Percentiles rank a stretch among this genome's conserved stretches.
phyloP scores from a whole-genome alignment of 768 basidiomycete species.

The Cystobasidium onofrii region DNA sequence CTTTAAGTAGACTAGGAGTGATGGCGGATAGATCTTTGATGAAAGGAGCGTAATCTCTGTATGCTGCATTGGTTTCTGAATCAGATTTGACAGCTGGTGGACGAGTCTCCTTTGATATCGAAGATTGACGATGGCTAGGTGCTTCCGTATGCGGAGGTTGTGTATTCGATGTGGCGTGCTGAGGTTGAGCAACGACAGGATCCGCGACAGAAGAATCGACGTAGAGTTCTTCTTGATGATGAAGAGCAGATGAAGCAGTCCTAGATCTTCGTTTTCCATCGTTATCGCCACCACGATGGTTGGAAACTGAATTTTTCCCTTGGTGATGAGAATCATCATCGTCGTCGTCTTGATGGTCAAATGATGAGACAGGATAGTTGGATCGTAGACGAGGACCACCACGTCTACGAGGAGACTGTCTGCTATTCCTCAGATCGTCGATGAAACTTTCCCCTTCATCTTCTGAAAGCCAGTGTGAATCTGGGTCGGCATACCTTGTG shows the following conservation, averaged over 20 bases:
- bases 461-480: slow-evolving; percentile 41
- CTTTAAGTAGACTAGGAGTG: slow-evolving; percentile 21
- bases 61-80: not conserved
- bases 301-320: not conserved
- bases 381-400: not conserved
- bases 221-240: not conserved
- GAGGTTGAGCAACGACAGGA: not conserved
- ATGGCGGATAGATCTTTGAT: not conserved
- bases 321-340: not conserved
- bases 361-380: not conserved
- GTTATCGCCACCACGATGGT: not conserved
- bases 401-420: not conserved
- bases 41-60: not conserved
- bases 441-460: slow-evolving; percentile 32
- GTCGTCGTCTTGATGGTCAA: not conserved
- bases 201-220: not conserved
- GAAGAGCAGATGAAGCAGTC: not conserved
- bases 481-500: slow-evolving; percentile 34
- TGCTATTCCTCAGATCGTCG: not conserved
- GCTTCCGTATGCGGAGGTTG: not conserved
- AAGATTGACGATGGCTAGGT: not conserved
- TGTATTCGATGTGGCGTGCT: not conserved
- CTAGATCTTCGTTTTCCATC: not conserved
- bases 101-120: not conserved
- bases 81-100: slow-evolving; percentile 5